Base-by-base conservation (phyloP, 192 early-diverging fungal genomes). In the Backusella tarrabulga region DNA sequence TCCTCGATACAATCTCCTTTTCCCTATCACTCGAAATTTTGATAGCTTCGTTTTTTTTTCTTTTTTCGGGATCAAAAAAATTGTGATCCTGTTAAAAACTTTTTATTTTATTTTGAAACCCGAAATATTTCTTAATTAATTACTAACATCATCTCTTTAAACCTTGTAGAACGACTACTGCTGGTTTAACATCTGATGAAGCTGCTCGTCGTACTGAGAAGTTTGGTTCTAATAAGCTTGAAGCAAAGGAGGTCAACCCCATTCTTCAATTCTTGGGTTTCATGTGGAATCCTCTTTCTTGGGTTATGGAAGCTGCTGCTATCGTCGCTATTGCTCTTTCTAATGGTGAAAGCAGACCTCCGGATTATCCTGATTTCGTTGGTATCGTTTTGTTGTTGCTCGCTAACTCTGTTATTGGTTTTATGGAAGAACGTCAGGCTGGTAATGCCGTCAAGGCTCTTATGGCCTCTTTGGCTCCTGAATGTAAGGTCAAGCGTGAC, bases 391-490 rank as follows among this genome's bases (percentile, higher is more conserved):
- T 93, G 71, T 87, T 97, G 32, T 83, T 97, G 81, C 41, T 96
- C 50, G 89, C 86, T 75, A 97, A 97, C 88, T 91, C 96, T 42
- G 80, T 84, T 83, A 96, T 97, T 79, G 96, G 96, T 75, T 97
- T 87, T 85, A 84, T 92, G 76, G 94, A 97, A 85, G 96, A 97
- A 84, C 92, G 92, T 78, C 90, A 93, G 46, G 95, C 96, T 68
- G 95, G 95, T 80, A 92, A 91, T 79, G 94, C 96, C 46, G 89
- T 97, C 77, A 93, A 97, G 86, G 96, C 95, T 32, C 87, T 97
- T 76, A 97, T 95, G 89, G 93, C 90, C 34, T 92, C 94, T 42
- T 87, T 96, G 15, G 95, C 96, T 34, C 92, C 94, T 41, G 92
- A 95, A 86, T 91, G 90, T 82, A 93, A 92, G 81, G 93, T 92